Base-by-base conservation (phyloP, 306 rosid species). In the Bauhinia variegata region DNA sequence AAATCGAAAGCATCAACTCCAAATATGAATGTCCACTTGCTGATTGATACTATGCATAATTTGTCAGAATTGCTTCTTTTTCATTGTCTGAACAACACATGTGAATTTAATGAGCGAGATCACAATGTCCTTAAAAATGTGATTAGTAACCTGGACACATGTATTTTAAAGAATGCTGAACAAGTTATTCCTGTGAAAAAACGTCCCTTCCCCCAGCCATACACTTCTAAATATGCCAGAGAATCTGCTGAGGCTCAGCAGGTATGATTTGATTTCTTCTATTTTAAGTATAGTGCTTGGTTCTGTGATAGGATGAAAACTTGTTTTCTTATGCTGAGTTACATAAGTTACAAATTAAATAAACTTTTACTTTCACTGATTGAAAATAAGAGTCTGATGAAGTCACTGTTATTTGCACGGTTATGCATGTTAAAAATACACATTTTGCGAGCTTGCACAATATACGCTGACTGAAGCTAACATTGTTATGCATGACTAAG, bases 1-100 rank as follows among this genome's bases (percentile, higher is more conserved):
- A 72, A 75, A 65, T 48, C 80, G 56, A 74, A 75, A 60, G 86
- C 73, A 23, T 63, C 88, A 61, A 52, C 51, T 73, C 63, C 56
- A 14, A 91, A 78, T 67, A 58, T 82, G 54, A 85, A 85, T 82
- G 80, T 80, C 75, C 85, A 56, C 60, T 64, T 67, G 77, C 73
- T 95, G 81, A 78, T 90, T 63, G 74, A 76, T 63, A 75, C 75
- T 4, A 70, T 95, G 78, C 81, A 70, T 51, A 82, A 78, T 68
- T 47, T 86, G 73, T 88, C 97, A 49, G 91, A 88, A 15, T 46
- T 82, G 70, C 92, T 95, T 75, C 78, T 88, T 64, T 42, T 15
- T 63, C 83, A 86, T 74, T 82, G 85, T 78, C 59, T 62, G 46
- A 78, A 71, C 73, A 78, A 79, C 62, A 51, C 33, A 17, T 60